Conservation (phyloP, 2,329 filamentous ascomycete genomes). For the Pyrenochaeta sp. region DNA sequence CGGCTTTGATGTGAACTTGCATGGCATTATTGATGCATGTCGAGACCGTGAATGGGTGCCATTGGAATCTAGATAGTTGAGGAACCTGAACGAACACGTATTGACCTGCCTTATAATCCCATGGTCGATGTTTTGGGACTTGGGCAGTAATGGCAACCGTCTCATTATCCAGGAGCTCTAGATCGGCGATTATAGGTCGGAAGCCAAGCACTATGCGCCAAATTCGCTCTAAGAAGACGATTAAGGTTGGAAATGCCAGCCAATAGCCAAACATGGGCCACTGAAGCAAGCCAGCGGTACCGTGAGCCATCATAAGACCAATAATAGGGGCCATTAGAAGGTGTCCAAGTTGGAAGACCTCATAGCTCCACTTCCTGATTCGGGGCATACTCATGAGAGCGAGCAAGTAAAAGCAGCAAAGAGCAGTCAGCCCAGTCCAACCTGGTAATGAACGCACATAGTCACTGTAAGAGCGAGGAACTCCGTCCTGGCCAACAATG, state of each 20-base stretch:
- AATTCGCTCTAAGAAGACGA: constrained; percentile 59
- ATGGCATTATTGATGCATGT: constrained; percentile 61
- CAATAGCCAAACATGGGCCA: constrained; percentile 66
- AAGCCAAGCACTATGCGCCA: constrained; percentile 59
- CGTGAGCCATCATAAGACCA: constrained; percentile 63
- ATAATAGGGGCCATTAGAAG: constrained; percentile 67
- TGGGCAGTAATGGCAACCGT: constrained; percentile 60
- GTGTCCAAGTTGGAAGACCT: constrained; percentile 65
- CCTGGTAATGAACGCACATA: constrained; percentile 60
- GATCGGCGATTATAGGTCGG: constrained; percentile 56
- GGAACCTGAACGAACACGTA: constrained; percentile 66
- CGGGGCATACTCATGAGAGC: constrained; percentile 59
- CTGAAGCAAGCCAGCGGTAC: constrained; percentile 59
- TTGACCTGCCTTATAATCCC: constrained; percentile 64
- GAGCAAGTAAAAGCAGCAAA: constrained; percentile 60
- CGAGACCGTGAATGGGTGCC: constrained; percentile 68
- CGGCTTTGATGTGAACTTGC: constrained; percentile 65
- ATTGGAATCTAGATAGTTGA: constrained; percentile 61
- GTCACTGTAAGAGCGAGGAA: constrained; percentile 55
- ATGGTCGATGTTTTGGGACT: constrained; percentile 58
- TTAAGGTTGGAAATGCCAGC: constrained; percentile 61
- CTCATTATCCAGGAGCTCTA: constrained; percentile 61
- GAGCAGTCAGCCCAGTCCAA: constrained; percentile 58
- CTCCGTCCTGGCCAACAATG: constrained; percentile 54
- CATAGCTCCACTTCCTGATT: constrained; percentile 61